These are phyloP conservation scores for Eucommia ulmoides DNA, from an alignment of 257 asterid genomes.

Conservation along the genomic window DNA sequence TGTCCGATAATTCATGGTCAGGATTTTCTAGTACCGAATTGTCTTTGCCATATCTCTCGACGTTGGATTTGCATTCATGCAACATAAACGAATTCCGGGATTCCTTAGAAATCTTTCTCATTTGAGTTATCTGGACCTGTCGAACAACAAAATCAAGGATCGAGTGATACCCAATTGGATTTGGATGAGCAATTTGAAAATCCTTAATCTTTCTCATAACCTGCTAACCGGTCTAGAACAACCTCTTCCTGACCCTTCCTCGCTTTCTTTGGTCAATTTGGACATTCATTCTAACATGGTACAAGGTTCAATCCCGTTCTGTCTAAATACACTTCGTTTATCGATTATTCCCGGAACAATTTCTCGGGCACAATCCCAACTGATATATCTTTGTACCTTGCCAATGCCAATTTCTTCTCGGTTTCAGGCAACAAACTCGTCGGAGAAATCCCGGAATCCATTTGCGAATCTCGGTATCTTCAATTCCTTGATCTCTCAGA, in stretches of 20 bases:
- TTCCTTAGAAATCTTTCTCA: conserved; percentile 3
- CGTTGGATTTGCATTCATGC: no score
- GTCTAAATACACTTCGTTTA: not conserved
- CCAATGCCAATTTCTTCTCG: conserved; percentile 16
- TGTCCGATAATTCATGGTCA: no score
- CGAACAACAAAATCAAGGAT: conserved; percentile 7
- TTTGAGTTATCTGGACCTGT: conserved; percentile 11
- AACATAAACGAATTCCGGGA: conserved; percentile 11
- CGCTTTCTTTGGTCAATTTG: not conserved
- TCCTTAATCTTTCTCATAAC: not conserved
- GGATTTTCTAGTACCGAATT: no score
- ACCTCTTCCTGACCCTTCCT: not conserved
- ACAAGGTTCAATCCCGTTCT: not conserved
- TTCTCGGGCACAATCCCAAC: not conserved
- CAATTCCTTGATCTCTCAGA: conserved; percentile 36
- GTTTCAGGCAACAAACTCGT: conserved; percentile 22
- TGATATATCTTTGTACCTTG: conserved; percentile 7
- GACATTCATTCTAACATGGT: not conserved
- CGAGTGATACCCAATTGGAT: conserved; percentile 3
- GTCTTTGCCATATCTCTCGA: no score
- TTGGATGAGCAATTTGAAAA: not conserved
- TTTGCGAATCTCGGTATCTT: conserved; percentile 22
- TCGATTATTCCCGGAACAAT: not conserved
- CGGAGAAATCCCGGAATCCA: conserved; percentile 28
- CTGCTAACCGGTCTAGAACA: not conserved